Conservation (phyloP, 148 eudicot genomes). For the Fagopyrum homotropicum region DNA sequence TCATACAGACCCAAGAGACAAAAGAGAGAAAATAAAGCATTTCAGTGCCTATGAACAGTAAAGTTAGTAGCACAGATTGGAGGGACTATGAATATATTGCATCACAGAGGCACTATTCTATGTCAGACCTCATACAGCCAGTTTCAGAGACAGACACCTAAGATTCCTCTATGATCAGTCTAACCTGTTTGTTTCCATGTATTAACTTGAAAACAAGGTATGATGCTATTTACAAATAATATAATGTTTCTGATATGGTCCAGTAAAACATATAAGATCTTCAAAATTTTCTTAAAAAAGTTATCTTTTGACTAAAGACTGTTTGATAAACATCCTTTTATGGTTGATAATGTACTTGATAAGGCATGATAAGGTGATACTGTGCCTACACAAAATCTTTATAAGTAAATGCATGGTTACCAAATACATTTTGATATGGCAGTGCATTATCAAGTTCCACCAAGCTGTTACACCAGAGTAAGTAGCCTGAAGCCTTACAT, state of each 20-base stretch:
- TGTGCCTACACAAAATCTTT: too few relatives aligned
- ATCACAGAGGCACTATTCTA: conserved; percentile 1
- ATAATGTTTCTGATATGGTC: not conserved
- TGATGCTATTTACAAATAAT: not conserved
- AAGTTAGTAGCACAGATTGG: not conserved
- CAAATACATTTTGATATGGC: not conserved
- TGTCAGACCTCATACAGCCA: not conserved
- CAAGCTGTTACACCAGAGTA: not conserved
- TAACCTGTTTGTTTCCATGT: not conserved
- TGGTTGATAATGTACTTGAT: too few relatives aligned
- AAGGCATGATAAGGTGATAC: too few relatives aligned
- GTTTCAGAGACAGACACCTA: not conserved
- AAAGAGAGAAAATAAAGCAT: not conserved
- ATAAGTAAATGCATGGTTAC: too few relatives aligned
- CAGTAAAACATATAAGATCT: not conserved
- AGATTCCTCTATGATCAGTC: not conserved
- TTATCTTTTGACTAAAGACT: not conserved
- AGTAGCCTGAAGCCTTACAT: not conserved
- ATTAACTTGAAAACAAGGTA: not conserved
- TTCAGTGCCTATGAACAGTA: not conserved
- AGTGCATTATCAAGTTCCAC: not conserved
- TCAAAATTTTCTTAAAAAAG: not conserved
- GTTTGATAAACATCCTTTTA: too few relatives aligned
- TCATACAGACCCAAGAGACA: not conserved
- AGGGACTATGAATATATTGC: not conserved